phyloP scores from a whole-genome alignment of 805 yeast species.

The Nakazawaea siamensis region DNA sequence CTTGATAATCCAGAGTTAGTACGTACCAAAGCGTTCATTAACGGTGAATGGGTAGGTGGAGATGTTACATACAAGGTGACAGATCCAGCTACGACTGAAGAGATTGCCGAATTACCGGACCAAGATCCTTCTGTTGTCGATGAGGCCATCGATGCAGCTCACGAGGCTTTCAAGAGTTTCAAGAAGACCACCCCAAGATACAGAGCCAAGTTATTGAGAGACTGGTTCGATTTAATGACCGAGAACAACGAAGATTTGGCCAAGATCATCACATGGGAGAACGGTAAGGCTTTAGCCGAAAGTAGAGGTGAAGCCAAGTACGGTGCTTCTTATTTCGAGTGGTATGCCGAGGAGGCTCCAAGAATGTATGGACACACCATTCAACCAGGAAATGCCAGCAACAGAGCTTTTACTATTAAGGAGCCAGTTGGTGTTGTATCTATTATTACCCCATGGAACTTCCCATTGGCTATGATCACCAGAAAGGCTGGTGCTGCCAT shows the following conservation, averaged over 20 bases:
- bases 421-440: slow-evolving; percentile 81
- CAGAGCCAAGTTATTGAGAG: slow-evolving; percentile 43
- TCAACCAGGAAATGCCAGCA: slow-evolving; percentile 38
- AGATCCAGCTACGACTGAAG: slow-evolving; percentile 68
- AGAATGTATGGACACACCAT: slow-evolving; percentile 57
- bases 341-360: slow-evolving; percentile 84
- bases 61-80: slow-evolving; percentile 49
- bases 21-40: slow-evolving; percentile 51
- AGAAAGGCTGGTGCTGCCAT: slow-evolving; percentile 69
- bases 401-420: slow-evolving; percentile 48
- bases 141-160: slow-evolving; percentile 49
- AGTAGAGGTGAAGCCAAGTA: slow-evolving; percentile 61
- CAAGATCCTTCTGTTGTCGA: slow-evolving; percentile 37
- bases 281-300: slow-evolving; percentile 68
- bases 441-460: slow-evolving; percentile 78
- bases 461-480: slow-evolving; percentile 74
- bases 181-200: slow-evolving; percentile 48
- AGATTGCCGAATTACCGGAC: slow-evolving; percentile 49
- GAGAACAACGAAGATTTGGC: slow-evolving; percentile 63
- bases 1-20: slow-evolving; percentile 29
- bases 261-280: slow-evolving; percentile 54
- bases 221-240: slow-evolving; percentile 42
- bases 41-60: slow-evolving; percentile 64
- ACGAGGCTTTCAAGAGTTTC: slow-evolving; percentile 43
- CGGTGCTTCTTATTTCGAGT: slow-evolving; percentile 74